Conservation (phyloP, 805 yeast species). For the Wickerhamiella brachini region DNA sequence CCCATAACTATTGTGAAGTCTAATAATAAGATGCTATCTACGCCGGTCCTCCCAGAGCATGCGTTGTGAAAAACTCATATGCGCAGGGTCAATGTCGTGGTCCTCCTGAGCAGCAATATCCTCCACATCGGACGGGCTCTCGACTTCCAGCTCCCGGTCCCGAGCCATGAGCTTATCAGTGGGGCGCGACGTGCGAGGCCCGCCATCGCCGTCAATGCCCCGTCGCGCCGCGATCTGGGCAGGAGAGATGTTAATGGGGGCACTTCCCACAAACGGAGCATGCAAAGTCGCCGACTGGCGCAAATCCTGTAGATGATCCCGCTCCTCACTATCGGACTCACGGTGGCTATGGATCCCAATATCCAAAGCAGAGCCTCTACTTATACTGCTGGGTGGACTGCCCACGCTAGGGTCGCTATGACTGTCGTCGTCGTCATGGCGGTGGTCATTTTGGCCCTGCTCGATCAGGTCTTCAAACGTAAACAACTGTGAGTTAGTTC, state of each 20-base stretch:
- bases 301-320: not conserved
- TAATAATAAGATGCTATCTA: too few relatives aligned
- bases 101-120: not conserved
- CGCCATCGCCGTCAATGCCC: conserved; percentile 12
- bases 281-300: not conserved
- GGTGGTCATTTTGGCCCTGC: not conserved
- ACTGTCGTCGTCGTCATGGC: not conserved
- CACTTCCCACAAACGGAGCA: conserved; percentile 3
- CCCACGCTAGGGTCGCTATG: not conserved
- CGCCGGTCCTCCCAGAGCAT: conserved; percentile 17
- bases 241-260: conserved; percentile 8
- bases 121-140: not conserved
- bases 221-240: not conserved
- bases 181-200: conserved; percentile 4
- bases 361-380: not conserved
- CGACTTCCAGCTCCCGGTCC: not conserved
- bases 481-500: conserved; percentile 5
- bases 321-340: not conserved
- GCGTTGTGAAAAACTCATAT: conserved; percentile 19
- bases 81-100: conserved; percentile 10
- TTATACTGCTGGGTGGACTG: not conserved
- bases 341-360: not conserved
- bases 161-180: not conserved
- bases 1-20: too few relatives aligned
- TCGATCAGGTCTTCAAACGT: conserved; percentile 8